Percentiles rank a stretch among this genome's conserved stretches.
These are phyloP conservation scores for Diospyros lotus DNA, from an alignment of 148 eudicot species.

Conservation along the genomic window DNA sequence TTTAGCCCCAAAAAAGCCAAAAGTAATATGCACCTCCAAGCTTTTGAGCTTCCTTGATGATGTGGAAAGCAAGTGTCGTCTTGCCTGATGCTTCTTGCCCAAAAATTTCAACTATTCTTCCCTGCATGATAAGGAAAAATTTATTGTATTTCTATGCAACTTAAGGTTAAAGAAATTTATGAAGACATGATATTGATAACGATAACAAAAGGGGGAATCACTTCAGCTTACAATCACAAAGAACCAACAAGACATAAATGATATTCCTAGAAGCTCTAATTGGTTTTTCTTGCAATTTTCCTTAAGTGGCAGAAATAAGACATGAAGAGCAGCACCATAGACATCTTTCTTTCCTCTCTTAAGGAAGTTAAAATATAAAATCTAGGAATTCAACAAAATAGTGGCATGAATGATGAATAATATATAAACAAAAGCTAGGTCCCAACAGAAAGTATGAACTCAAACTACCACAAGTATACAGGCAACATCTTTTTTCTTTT, in stretches of 20 bases:
- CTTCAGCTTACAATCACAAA: background rate
- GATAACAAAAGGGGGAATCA: background rate
- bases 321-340: too few relatives aligned
- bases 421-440: too few relatives aligned
- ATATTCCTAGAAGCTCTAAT: background rate
- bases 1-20: background rate
- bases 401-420: too few relatives aligned
- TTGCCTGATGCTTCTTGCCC: constrained; percentile 98
- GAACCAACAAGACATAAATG: background rate
- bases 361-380: too few relatives aligned
- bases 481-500: too few relatives aligned
- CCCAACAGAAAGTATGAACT: too few relatives aligned
- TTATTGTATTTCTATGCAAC: background rate
- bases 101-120: constrained; percentile 92
- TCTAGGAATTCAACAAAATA: too few relatives aligned
- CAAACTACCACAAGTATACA: too few relatives aligned
- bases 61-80: constrained; percentile 89
- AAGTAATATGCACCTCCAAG: constrained; percentile 60
- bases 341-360: too few relatives aligned
- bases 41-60: constrained; percentile 94
- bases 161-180: background rate
- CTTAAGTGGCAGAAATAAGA: too few relatives aligned
- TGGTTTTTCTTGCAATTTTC: background rate
- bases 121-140: constrained; percentile 37
- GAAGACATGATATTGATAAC: background rate